Evolutionary conservation across 345 rosid species (phyloP), one percentile per base, ranked within the genome.

Genomic region (Moringa oleifera): DNA sequence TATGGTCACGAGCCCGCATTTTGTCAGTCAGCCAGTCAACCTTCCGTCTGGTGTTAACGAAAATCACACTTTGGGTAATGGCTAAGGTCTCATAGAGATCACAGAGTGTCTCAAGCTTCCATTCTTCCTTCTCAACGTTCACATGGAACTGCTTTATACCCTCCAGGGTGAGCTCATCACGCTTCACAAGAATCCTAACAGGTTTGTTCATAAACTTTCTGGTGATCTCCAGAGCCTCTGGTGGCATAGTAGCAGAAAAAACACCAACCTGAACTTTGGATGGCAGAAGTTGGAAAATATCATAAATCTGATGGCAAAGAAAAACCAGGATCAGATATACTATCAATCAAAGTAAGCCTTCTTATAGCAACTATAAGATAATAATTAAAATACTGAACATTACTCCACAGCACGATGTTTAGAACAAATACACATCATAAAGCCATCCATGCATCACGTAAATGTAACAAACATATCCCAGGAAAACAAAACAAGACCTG

Each of bases 1-100:
- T 87, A 67, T 83, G 91, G 72, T 85, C 95, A 25, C 84, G 78
- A 55, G 81, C 62, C 56, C 87, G 68, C 89, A 83, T 78, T 63
- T 88, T 81, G 76, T 88, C 95, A 0, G 95, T 83, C 54, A 88
- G 80, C 95, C 95, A 85, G 47, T 85, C 95, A 0, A 85, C 95
- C 78, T 88, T 88, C 58, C 87, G 79, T 55, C 89, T 51, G 10
- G 89, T 85, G 79, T 88, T 88, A 17, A 85, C 89, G 17, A 88
- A 88, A 59, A 88, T 83, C 66, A 85, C 91, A 57, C 89, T 83
- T 62, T 88, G 91, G 25, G 91, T 85, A 57, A 85, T 85, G 51
- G 91, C 87, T 0, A 83, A 59, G 23, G 88, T 85, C 75, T 87
- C 95, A 61, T 85, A 87, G n/a, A 85, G 79, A 66, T 87, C 95